A percentile compares a stretch with the other conserved stretches of the same genome.
These are phyloP conservation scores for Phellopilus nigrolimitatus DNA, from an alignment of 1,284 basidiomycete genomes.

Conservation along the genomic window DNA sequence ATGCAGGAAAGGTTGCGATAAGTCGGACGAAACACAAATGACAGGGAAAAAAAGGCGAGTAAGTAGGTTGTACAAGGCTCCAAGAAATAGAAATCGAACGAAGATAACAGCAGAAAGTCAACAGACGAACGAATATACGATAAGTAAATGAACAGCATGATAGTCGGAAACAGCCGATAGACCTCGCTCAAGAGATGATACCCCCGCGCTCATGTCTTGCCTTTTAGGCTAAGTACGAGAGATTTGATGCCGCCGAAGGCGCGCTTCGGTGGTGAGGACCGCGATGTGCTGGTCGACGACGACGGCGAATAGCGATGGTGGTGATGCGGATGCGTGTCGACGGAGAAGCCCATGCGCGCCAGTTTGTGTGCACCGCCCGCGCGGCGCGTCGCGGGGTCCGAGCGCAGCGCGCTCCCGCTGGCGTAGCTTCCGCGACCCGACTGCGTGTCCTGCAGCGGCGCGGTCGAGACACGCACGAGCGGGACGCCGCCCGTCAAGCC, in stretches of 20 bases:
- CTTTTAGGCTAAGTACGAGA: conserved; percentile 15
- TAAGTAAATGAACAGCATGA: too few species aligned
- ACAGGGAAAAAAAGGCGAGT: too few species aligned
- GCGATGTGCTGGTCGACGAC: conserved; percentile 1
- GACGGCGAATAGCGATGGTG: conserved; percentile 6
- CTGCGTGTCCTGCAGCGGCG: conserved; percentile 10
- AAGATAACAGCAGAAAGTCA: too few species aligned
- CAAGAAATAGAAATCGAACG: too few species aligned
- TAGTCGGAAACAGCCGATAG: too few species aligned
- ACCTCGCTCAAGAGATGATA: too few species aligned
- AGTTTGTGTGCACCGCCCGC: conserved; percentile 14
- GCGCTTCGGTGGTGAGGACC: conserved; percentile 12
- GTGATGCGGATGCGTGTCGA: conserved; percentile 9
- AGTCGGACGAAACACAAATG: too few species aligned
- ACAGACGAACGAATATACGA: too few species aligned
- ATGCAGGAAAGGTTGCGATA: too few species aligned
- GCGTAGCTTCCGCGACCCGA: too few species aligned
- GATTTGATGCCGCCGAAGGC: conserved; percentile 18
- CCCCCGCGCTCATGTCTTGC: conserved; percentile 9
- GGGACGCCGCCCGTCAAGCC: conserved; percentile 12
- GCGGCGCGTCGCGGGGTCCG: not conserved
- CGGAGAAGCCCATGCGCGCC: conserved; percentile 17
- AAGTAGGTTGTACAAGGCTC: too few species aligned
- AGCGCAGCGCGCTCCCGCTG: not conserved
- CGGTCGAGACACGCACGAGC: conserved; percentile 19